phyloP scores from a whole-genome alignment of 768 basidiomycete genomes.

The Amanita thiersii region DNA sequence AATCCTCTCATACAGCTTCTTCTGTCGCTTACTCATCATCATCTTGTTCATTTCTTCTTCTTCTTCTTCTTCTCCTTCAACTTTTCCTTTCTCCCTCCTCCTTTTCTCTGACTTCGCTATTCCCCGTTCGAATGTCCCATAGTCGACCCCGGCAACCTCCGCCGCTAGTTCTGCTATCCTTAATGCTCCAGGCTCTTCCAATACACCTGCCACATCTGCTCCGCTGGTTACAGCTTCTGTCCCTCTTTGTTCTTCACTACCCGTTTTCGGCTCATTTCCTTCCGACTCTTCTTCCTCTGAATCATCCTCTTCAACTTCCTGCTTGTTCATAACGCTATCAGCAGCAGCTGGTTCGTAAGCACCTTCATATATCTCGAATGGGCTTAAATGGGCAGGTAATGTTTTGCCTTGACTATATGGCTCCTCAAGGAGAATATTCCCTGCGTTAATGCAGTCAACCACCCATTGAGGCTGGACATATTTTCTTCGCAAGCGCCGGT shows the following conservation, averaged over 20 bases:
- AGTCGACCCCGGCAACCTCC: slow-evolving; percentile 81
- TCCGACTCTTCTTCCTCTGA: slow-evolving; percentile 15
- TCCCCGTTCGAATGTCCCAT: slow-evolving; percentile 68
- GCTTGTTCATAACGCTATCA: slow-evolving; percentile 25
- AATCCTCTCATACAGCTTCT: slow-evolving; percentile 90
- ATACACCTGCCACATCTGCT: slow-evolving; percentile 21
- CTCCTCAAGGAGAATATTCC: slow-evolving; percentile 78
- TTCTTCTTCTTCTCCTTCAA: slow-evolving; percentile 26
- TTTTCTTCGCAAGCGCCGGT: slow-evolving; percentile 61
- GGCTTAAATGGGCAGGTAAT: slow-evolving; percentile 92
- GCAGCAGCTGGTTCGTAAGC: slow-evolving; percentile 63
- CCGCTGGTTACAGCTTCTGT: slow-evolving; percentile 11
- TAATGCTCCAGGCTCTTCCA: slow-evolving; percentile 56
- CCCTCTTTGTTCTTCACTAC: background rate
- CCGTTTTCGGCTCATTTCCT: slow-evolving; percentile 6
- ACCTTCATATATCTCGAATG: slow-evolving; percentile 78
- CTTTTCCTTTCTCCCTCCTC: slow-evolving; percentile 20
- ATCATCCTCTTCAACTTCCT: slow-evolving; percentile 22
- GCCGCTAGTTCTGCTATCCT: slow-evolving; percentile 89
- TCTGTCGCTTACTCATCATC: slow-evolving; percentile 94
- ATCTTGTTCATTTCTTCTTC: slow-evolving; percentile 95
- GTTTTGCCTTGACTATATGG: slow-evolving; percentile 78
- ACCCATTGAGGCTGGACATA: slow-evolving; percentile 98
- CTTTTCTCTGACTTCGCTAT: slow-evolving; percentile 52
- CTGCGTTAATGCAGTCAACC: slow-evolving; percentile 89